Evolutionary conservation across 2,329 filamentous ascomycete species (phyloP), one percentile per base, ranked within the genome.

Genomic region (Aureobasidium leucospermi): DNA sequence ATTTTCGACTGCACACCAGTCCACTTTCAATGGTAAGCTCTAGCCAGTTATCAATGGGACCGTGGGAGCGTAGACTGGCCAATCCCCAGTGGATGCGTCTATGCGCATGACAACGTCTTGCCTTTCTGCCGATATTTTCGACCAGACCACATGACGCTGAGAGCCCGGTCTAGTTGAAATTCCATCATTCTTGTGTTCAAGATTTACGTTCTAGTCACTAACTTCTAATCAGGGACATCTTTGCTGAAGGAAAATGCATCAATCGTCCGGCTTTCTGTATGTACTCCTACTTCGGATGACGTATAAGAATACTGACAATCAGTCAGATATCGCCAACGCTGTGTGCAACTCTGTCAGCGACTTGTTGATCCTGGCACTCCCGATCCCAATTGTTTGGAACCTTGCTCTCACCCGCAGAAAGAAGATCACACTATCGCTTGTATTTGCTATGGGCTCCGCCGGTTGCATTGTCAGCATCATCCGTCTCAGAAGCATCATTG

Each of bases 391-490:
- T 9, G 58, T 59, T 4, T 59, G 58, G 58, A 23, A 43, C 23
- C 42, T 59, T 6, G 31, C 29, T 11, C 39, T 59, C 13, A 43
- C 47, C 31, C 36, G 36, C 7, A 45, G 47, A 32, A 59, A 59
- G 46, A 59, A 59, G 15, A 59, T 59, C 6, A 59, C 58, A 15
- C 41, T 59, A 13, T 52, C 42, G 9, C 9, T 52, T 19, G 47
- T 59, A 3, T 59, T 59, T 16, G 58, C 58, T 4, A 45, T 59
- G 47, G 58, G 58, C 1, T 53, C 47, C 31, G 46, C 58, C n/a
- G 58, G 58, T 10, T 60, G 58, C 9, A 56, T 60, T 13, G 51
- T 60, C 51, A 60, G 58, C 49, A 56, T 60, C 42, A 60, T 60
- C 28, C 58, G 58, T 34, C 58, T 60, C 36, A 28, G 47, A 34